These are phyloP conservation scores for Canavalia gladiata DNA, from an alignment of 306 rosid species.

Conservation along the genomic window DNA sequence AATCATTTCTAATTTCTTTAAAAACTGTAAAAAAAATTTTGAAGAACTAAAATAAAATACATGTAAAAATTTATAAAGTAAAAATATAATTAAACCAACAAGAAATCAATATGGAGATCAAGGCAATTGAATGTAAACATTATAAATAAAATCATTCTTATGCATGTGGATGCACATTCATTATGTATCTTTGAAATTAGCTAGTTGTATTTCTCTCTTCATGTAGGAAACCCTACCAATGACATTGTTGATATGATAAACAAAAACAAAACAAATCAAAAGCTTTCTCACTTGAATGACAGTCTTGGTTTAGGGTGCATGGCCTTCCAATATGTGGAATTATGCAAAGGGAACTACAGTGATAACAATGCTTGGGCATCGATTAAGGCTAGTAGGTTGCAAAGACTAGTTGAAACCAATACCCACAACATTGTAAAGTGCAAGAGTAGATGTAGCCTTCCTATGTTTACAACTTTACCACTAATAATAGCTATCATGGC, in stretches of 20 bases:
- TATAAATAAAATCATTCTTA: neutral
- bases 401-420: too few species aligned
- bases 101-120: neutral
- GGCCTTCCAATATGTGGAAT: conserved; percentile 83
- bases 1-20: too few species aligned
- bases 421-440: too few species aligned
- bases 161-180: conserved; percentile 5
- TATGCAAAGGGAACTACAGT: conserved; percentile 83
- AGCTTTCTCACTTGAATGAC: conserved; percentile 68
- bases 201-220: conserved; percentile 24
- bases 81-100: too few species aligned
- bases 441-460: too few species aligned
- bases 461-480: too few species aligned
- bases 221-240: conserved; percentile 85
- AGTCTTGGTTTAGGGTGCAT: conserved; percentile 94
- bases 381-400: too few species aligned
- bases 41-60: too few species aligned
- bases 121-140: neutral
- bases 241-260: conserved; percentile 83
- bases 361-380: conserved; percentile 44
- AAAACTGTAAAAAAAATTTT: too few species aligned
- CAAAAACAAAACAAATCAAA: conserved; percentile 74
- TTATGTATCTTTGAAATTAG: neutral
- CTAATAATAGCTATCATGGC: too few species aligned
- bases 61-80: too few species aligned